Base-by-base conservation (phyloP, 495 filamentous ascomycete species). In the Aspergillus egyptiacus region DNA sequence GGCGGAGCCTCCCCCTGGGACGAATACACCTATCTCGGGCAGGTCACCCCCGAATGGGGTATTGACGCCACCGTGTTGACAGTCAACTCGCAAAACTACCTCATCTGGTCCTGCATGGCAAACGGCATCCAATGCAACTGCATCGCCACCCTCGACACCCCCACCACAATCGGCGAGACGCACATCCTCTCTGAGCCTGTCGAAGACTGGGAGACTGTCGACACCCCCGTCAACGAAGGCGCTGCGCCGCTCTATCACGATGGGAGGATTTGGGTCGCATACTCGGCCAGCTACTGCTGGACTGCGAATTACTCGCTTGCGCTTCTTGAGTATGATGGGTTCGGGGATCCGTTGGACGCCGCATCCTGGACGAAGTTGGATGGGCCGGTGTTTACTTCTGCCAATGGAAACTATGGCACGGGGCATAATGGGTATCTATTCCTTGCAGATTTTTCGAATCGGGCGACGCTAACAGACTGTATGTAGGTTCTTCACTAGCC, bases 401-500 rank as follows among this genome's bases (percentile, higher is more conserved):
- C 47, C 3, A 31, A 50, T 34, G 47, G 47, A 9, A 50, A 50
- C 14, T 50, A 50, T 32, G 47, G 47, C 14, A 50, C 37, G 1
- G 47, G 47, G 6, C 47, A 50, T 35, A 50, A 50, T 17, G 46
- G 36, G 46, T 41, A 33, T 6, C 13, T 34, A 13, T 30, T 13
- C 28, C n/a, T 18, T 13, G n/a, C n/a, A n/a, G n/a, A n/a, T n/a
- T n/a, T n/a, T n/a, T n/a, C n/a, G n/a, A n/a, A n/a, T n/a, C n/a
- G 0, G 10, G 3, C 10, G 31, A n/a, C 6, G 15, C 43, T 46
- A 46, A 36, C 24, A 1, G 28, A 10, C 11, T 9, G 13, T n/a
- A n/a, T 34, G 20, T 24, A 50, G 48, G 1, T 50, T 50, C 48
- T 43, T 50, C 48, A 50, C 37, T 1, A 50, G 48, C 38, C 48